A percentile compares a stretch with the other conserved stretches of the same genome.
phyloP scores from a whole-genome alignment of 1,284 basidiomycete genomes.

The Cryptococcus sp. region DNA sequence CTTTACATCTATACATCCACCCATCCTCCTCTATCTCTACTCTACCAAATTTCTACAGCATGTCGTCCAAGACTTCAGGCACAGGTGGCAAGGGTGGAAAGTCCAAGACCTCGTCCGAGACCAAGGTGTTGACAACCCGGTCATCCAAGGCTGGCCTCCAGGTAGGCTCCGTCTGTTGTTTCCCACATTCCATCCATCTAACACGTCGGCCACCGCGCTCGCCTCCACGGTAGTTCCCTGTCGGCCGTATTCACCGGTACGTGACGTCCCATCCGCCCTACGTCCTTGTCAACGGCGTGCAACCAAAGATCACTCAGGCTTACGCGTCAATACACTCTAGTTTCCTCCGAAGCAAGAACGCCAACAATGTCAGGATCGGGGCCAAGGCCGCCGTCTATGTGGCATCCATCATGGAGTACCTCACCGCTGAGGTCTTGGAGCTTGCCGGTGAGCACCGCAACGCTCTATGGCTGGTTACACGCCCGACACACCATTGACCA shows the following conservation, averaged over 20 bases:
- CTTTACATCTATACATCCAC: conserved; percentile 14
- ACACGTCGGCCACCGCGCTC: conserved; percentile 4
- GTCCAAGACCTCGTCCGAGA: conserved; percentile 51
- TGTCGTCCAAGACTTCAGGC: conserved; percentile 47
- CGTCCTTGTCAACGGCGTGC: not conserved
- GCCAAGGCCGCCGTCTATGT: conserved; percentile 52
- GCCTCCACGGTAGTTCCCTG: conserved; percentile 35
- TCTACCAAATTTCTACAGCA: conserved; percentile 15
- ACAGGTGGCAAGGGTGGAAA: conserved; percentile 53
- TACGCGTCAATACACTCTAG: conserved; percentile 50
- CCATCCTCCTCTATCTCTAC: conserved; percentile 8
- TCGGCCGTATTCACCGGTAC: conserved; percentile 47
- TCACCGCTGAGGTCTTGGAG: conserved; percentile 52
- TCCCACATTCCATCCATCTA: conserved; percentile 1
- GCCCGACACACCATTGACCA: not conserved
- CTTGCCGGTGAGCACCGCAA: conserved; percentile 45
- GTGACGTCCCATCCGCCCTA: not conserved
- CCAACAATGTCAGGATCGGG: conserved; percentile 69
- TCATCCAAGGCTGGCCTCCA: conserved; percentile 80
- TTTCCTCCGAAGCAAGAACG: conserved; percentile 88
- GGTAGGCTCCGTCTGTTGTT: conserved; percentile 54
- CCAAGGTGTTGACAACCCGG: conserved; percentile 60
- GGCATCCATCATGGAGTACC: conserved; percentile 52
- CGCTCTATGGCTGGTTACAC: not conserved
- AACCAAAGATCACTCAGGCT: not conserved